Evolutionary conservation across 1,139 yeast genomes (phyloP), one percentile per base, ranked within the genome.

Genomic region (Blastobotrys petasosporus): DNA sequence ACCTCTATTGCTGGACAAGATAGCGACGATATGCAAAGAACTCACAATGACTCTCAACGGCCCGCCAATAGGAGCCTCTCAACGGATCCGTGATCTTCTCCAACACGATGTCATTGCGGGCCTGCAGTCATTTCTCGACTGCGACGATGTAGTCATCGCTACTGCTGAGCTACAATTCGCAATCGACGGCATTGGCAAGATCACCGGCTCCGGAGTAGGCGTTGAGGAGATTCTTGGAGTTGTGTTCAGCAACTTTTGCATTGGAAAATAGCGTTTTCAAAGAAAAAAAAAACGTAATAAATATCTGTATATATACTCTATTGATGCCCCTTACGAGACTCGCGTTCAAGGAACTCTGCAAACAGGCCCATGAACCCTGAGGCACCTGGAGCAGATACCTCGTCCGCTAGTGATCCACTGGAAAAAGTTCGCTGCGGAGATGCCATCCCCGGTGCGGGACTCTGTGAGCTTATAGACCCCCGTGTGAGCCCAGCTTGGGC

Each of bases 201-300:
- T 92, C 32, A 88, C 97, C 0, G 98, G 98, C 0, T 84, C 85
- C 40, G 77, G 88, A 0, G 80, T 92, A 11, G 95, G 95, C 0
- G 75, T 90, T 0, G 97, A 92, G 58, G 98, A 92, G 60, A 80
- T 94, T 1, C 68, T 94, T 9, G 97, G 94, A 0, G 92, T 85
- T 2, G 94, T 92, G 0, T 92, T 92, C 61, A 81, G 95, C 4
- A 85, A 80, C 53, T 94, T 92, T 61, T 92, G 98, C 64, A 87
- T 92, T 37, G 98, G 98, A 4, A 92, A 92, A 64, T 92, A 69
- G 39, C 9, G 25, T 16, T 23, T 6, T 33, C 7, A 25, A 12
- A 12, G 28, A 32, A 17, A 20, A 20, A 20, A 10, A 7, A 6
- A 15, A 16, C 37, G n/a, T 15, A 31, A 30, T 32, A 40, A 32